Percentiles rank a stretch among this genome's conserved stretches.
These are phyloP conservation scores for Mayamaea pseudoterrestris DNA, from an alignment of 108 stramenopile species.

Conservation along the genomic window DNA sequence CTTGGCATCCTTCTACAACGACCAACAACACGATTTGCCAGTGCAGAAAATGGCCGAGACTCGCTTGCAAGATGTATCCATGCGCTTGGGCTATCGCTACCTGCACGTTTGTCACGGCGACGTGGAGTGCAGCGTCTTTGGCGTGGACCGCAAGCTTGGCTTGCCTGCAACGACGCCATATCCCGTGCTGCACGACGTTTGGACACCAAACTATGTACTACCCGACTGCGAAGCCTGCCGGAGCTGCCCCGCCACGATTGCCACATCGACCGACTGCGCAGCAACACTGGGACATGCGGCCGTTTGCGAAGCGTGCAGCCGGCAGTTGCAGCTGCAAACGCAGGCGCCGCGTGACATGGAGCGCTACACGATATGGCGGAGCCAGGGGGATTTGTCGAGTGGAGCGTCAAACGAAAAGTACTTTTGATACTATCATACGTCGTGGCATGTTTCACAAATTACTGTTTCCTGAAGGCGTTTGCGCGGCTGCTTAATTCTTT, in stretches of 20 bases:
- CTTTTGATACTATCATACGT: too few relatives aligned
- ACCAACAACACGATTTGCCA: constrained; percentile 1
- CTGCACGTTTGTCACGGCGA: constrained; percentile 49
- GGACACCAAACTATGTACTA: constrained; percentile 13
- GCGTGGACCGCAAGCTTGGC: constrained; percentile 16
- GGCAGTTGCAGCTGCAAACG: neutral
- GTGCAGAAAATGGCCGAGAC: constrained; percentile 30
- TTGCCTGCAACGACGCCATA: constrained; percentile 4
- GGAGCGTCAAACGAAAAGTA: constrained; percentile 1
- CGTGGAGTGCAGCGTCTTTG: constrained; percentile 25
- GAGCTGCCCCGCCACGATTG: constrained; percentile 10
- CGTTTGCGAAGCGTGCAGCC: constrained; percentile 22
- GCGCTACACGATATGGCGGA: constrained; percentile 10
- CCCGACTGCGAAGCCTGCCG: constrained; percentile 33
- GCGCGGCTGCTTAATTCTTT: too few relatives aligned
- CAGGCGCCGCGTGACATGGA: constrained; percentile 8
- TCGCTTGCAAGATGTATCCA: constrained; percentile 33
- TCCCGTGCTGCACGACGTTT: constrained; percentile 42
- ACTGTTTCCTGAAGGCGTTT: too few relatives aligned
- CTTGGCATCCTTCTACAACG: neutral
- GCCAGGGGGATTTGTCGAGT: constrained; percentile 13
- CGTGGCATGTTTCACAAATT: too few relatives aligned
- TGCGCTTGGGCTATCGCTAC: constrained; percentile 61
- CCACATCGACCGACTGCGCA: constrained; percentile 8
- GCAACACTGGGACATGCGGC: constrained; percentile 10